phyloP scores from a whole-genome alignment of 1,284 basidiomycete genomes.

The Ceratobasidium papillatum region DNA sequence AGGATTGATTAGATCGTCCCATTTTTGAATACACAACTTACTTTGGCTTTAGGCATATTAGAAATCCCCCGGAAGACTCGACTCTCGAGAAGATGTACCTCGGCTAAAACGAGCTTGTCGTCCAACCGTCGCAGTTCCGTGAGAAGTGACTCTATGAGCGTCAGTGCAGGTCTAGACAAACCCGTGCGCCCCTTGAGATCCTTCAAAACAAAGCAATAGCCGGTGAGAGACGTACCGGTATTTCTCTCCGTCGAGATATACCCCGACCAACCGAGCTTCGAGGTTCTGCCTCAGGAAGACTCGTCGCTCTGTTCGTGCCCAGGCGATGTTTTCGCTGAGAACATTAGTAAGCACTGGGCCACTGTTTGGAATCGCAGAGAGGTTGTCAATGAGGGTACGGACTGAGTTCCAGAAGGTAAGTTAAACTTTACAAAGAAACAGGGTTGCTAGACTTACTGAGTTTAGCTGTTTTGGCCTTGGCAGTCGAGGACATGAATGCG shows the following conservation, averaged over 20 bases:
- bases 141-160: conserved; percentile 84
- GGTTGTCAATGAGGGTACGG: conserved; percentile 91
- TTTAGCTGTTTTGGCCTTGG: conserved; percentile 98
- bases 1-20: background rate
- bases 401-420: conserved; percentile 60
- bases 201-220: background rate
- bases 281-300: conserved; percentile 96
- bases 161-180: conserved; percentile 76
- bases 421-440: background rate
- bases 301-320: conserved; percentile 92
- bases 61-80: conserved; percentile 89
- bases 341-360: conserved; percentile 85
- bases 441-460: conserved; percentile 71
- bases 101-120: conserved; percentile 97
- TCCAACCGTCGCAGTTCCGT: conserved; percentile 93
- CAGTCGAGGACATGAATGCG: conserved; percentile 91
- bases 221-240: conserved; percentile 6
- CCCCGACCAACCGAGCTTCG: conserved; percentile 86
- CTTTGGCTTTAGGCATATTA: conserved; percentile 96
- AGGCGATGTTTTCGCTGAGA: conserved; percentile 89
- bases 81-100: conserved; percentile 94
- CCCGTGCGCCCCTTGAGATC: conserved; percentile 67
- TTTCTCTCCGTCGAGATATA: conserved; percentile 61
- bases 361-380: conserved; percentile 79
- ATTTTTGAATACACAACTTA: conserved; percentile 49